Evolutionary conservation across 192 early-diverging fungal genomes (phyloP), one percentile per base, ranked within the genome.

Genomic region (Backusella sp.): DNA sequence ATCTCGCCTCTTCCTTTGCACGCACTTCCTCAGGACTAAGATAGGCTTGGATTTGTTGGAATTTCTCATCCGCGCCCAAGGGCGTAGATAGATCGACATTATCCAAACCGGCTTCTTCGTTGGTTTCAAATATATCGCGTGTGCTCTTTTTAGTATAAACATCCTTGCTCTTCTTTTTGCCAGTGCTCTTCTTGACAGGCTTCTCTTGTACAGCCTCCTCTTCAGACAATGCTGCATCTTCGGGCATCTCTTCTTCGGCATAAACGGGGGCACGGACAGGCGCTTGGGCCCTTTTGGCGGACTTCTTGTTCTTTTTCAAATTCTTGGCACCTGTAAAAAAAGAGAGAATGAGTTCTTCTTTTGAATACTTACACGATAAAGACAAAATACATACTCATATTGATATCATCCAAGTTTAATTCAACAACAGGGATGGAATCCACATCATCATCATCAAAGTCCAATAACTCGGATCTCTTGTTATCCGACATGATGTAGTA

Each of bases 341-440:
- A 69, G 11, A 53, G 9, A 68, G 4, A 30, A 3, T 28, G 7
- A 39, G 37, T 11, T n/a, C n/a, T 32, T 3, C 2, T 32, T 32
- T 32, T 32, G 2, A 32, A 3, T 32, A 32, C 32, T 28, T 28
- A 1, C 6, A 30, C 0, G 56, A 32, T 0, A 34, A 1, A 19
- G 15, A 41, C 67, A n/a, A 46, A 9, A 59, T 41, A 46, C 32
- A 59, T 73, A 73, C 79, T 14, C 17, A 62, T 39, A 19, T 77
- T 75, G 42, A 89, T 82, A 12, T 85, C 88, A 69, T 88, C 86
- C 65, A 94, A 83, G 62, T 85, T 86, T 26, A 97, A 83, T 35
- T 89, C 82, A 3, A 97, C 91, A 62, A 97, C 91, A 4, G 94
- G 94, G 70, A 97, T 96, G 14, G 87, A 86, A 73, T 97, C 92